Base-by-base conservation (phyloP, 306 rosid species). In the Pyrus pyrifolia region DNA sequence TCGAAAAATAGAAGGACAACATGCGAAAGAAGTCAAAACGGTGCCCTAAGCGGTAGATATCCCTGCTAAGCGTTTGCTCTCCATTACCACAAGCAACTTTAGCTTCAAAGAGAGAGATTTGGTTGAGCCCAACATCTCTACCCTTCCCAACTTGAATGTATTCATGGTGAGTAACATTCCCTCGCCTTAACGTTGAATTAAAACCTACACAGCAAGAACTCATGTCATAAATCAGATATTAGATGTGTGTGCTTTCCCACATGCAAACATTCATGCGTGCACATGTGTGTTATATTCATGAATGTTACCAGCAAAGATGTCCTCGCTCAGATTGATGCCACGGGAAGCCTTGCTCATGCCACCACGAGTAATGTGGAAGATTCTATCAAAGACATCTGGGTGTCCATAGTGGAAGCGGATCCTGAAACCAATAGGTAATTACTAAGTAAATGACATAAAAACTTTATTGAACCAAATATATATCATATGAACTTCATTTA, bases 341-440 rank as follows among this genome's bases (percentile, higher is more conserved):
- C 91, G 88, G 74, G 99, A 95, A 82, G 99, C 99, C 86, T 95
- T 95, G 86, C 99, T 95, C n/a, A 92, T 88, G 65, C 99, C 99
- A 79, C 99, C 99, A 65, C 99, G 99, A 70, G 99, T 95, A 60
- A 95, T 90, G 78, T 92, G 97, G 87, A 92, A 95, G 76, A 95
- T 92, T 87, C 99, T 89, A 83, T 95, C 99, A 52, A 95, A 95
- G 67, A 95, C 99, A 66, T 95, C 99, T 2, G 97, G 99, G 86
- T 95, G 99, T 65, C 99, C 99, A 80, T 95, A 95, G 88, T 95
- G 99, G 83, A 95, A 92, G 25, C 99, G 95, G 69, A 92, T 91
- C 97, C 99, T 95, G 79, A 53, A 78, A 75, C 73, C 71, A 81
- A 79, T 68, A 76, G 81, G 83, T 63, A 79, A 55, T 55, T 71